phyloP scores from a whole-genome alignment of 805 yeast species.

The Zygosaccharomyces pseudorouxii region DNA sequence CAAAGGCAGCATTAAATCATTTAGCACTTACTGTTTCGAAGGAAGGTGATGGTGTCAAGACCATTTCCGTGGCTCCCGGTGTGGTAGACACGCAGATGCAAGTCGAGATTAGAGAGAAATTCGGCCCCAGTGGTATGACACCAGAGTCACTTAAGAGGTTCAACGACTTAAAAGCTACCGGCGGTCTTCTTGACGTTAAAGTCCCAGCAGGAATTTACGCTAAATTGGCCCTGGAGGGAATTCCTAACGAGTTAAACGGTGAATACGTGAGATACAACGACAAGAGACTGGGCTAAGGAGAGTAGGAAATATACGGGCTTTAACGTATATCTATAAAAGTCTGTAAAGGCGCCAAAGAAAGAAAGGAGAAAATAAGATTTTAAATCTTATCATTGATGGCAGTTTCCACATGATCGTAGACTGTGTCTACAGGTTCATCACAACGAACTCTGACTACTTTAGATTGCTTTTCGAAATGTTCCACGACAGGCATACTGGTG shows the following conservation, averaged over 20 bases:
- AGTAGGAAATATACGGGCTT: background rate
- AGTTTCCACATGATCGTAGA: slow-evolving; percentile 60
- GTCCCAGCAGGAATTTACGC: slow-evolving; percentile 71
- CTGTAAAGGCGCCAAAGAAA: background rate
- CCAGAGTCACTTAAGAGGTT: slow-evolving; percentile 57
- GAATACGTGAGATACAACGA: slow-evolving; percentile 60
- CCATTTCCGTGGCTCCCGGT: slow-evolving; percentile 86
- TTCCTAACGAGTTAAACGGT: slow-evolving; percentile 58
- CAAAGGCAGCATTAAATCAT: slow-evolving; percentile 88
- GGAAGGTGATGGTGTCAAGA: slow-evolving; percentile 51
- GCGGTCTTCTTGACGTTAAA: slow-evolving; percentile 58
- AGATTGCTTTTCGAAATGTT: slow-evolving; percentile 65
- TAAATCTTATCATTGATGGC: slow-evolving; percentile 47
- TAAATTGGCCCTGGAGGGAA: slow-evolving; percentile 58
- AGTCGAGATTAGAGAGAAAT: slow-evolving; percentile 61
- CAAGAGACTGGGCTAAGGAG: slow-evolving; percentile 12
- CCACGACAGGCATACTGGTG: slow-evolving; percentile 91
- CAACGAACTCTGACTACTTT: slow-evolving; percentile 78
- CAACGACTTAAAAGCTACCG: slow-evolving; percentile 52
- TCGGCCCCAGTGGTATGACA: slow-evolving; percentile 55
- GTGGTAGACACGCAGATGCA: slow-evolving; percentile 94
- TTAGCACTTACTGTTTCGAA: slow-evolving; percentile 59
- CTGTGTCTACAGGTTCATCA: slow-evolving; percentile 74
- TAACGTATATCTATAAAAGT: background rate
- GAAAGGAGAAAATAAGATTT: background rate